A percentile compares a stretch with the other conserved stretches of the same genome.
Conservation (phyloP, 129 eudicot species). For the Saposhnikovia divaricata region DNA sequence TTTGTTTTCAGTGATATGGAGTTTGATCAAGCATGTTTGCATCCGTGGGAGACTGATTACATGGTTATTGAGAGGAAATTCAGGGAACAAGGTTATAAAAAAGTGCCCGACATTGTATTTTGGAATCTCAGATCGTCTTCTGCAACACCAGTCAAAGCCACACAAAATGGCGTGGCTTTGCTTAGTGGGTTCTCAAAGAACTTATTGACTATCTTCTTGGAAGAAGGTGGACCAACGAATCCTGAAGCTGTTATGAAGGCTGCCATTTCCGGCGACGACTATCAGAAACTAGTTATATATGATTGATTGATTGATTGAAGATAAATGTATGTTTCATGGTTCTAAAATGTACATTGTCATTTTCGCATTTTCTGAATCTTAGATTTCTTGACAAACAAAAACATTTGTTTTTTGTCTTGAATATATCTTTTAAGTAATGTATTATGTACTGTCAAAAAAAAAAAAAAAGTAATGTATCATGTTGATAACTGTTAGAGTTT, state of each 20-base stretch:
- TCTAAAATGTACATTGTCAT: not conserved
- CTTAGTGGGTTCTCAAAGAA: not conserved
- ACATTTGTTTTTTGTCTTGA: too few relatives aligned
- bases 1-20: slow-evolving; percentile 6
- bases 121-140: not conserved
- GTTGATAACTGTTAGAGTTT: too few relatives aligned
- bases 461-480: too few relatives aligned
- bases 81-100: not conserved
- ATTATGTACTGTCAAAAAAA: too few relatives aligned
- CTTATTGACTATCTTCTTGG: not conserved
- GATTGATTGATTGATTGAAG: not conserved
- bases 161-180: not conserved
- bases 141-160: slow-evolving; percentile 1
- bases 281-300: not conserved
- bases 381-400: too few relatives aligned
- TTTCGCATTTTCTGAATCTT: not conserved
- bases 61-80: not conserved
- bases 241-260: not conserved
- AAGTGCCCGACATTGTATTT: slow-evolving; percentile 1
- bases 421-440: too few relatives aligned
- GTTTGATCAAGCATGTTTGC: not conserved
- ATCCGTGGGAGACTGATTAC: slow-evolving; percentile 8
- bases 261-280: not conserved
- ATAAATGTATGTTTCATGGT: not conserved
- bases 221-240: not conserved